Evolutionary conservation across 2,329 filamentous ascomycete species (phyloP).

Genomic region (Aspergillus flavus): DNA sequence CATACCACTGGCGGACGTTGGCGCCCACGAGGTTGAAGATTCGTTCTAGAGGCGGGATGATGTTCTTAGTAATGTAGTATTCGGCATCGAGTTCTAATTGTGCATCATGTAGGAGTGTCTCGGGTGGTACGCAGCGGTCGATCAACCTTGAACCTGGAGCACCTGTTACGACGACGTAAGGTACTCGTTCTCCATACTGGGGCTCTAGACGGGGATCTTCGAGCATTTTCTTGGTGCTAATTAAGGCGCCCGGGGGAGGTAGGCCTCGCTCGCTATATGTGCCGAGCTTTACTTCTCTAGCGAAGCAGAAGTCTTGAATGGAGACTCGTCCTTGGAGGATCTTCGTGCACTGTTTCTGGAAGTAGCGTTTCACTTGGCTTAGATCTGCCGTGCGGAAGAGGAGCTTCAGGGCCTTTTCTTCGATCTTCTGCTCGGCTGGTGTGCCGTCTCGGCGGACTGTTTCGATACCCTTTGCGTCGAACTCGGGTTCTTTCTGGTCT

Average conservation of each 20-base stretch:
- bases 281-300: constrained; percentile 85
- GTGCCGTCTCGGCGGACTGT: constrained; percentile 94
- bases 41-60: constrained; percentile 91
- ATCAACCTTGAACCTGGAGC: constrained; percentile 82
- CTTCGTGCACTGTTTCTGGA: constrained; percentile 85
- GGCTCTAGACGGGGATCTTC: constrained; percentile 84
- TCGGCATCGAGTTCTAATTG: constrained; percentile 85
- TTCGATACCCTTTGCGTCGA: constrained; percentile 98
- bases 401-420: constrained; percentile 85
- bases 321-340: constrained; percentile 88
- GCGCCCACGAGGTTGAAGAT: constrained; percentile 97
- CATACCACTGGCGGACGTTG: constrained; percentile 88
- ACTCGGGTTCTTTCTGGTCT: constrained; percentile 76
- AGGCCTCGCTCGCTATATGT: constrained; percentile 81
- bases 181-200: constrained; percentile 92
- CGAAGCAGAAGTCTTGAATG: constrained; percentile 95
- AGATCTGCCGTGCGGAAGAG: constrained; percentile 90
- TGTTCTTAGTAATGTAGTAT: constrained; percentile 95
- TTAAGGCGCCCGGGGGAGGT: constrained; percentile 82
- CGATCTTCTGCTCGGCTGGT: constrained; percentile 93
- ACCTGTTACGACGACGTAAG: constrained; percentile 90
- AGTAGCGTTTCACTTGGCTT: constrained; percentile 84
- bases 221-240: constrained; percentile 84
- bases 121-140: constrained; percentile 87
- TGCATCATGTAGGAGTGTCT: constrained; percentile 75